Percentiles rank a stretch among this genome's conserved stretches.
Evolutionary conservation across 202 grass and related monocot genomes (phyloP).

Genomic region (Digitaria exilis): DNA sequence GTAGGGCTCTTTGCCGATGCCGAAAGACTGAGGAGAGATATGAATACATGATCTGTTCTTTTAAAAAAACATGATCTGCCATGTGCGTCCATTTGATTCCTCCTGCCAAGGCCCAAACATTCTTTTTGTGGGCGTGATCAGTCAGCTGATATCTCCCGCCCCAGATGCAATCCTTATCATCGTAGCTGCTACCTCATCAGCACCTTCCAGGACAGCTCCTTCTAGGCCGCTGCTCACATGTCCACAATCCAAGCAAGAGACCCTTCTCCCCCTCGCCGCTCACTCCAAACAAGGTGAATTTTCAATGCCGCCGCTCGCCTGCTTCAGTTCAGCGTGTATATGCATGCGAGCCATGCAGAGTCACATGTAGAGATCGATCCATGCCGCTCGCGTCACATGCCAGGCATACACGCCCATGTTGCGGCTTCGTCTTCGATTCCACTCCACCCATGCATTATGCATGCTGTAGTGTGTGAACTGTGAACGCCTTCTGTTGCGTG

Average conservation of each 20-base stretch:
- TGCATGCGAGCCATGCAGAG: constrained; percentile 30
- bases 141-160: background rate
- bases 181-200: constrained; percentile 36
- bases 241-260: constrained; percentile 41
- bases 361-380: constrained; percentile 56
- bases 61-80: constrained; percentile 40
- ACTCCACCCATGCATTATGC: background rate
- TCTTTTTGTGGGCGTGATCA: constrained; percentile 46
- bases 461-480: constrained; percentile 2
- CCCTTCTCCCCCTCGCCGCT: background rate
- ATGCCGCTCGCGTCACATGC: constrained; percentile 49
- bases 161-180: constrained; percentile 48
- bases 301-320: constrained; percentile 26
- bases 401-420: constrained; percentile 50
- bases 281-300: constrained; percentile 2
- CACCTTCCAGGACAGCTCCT: constrained; percentile 38
- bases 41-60: constrained; percentile 36
- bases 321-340: constrained; percentile 27
- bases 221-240: constrained; percentile 49
- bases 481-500: background rate
- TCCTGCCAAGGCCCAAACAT: constrained; percentile 48
- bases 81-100: constrained; percentile 55
- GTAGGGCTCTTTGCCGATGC: constrained; percentile 5
- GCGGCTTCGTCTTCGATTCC: constrained; percentile 4
- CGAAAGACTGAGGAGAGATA: constrained; percentile 37